phyloP scores from a whole-genome alignment of 371 early-diverging fungal genomes.

The Dichotomocladium elegans region DNA sequence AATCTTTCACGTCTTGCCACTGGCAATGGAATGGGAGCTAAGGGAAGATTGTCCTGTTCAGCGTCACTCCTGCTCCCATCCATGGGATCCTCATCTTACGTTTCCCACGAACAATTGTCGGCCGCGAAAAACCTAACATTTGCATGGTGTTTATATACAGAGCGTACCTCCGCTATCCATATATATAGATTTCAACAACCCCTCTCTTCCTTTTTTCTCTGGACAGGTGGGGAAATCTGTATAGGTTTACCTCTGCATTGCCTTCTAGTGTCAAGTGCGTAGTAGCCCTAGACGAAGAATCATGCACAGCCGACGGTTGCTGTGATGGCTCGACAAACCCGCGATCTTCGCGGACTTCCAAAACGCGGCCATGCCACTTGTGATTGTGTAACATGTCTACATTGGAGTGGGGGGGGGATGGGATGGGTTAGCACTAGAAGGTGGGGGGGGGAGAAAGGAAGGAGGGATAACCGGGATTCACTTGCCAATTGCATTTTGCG shows the following conservation, averaged over 20 bases:
- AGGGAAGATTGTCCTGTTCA: not conserved
- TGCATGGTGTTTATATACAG: too few species aligned
- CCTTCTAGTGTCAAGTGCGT: too few species aligned
- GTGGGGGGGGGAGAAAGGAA: too few species aligned
- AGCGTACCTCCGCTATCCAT: too few species aligned
- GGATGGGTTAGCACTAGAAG: not conserved
- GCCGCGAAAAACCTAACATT: conserved; percentile 16
- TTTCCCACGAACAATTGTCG: conserved; percentile 69
- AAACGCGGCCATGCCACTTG: conserved; percentile 66
- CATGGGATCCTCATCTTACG: conserved; percentile 20
- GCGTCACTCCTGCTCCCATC: not conserved
- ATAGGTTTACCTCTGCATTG: not conserved
- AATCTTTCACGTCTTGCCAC: conserved; percentile 79
- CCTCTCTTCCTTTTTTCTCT: too few species aligned
- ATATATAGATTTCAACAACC: too few species aligned
- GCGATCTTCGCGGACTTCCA: conserved; percentile 72
- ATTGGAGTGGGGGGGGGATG: too few species aligned
- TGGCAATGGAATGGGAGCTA: conserved; percentile 63
- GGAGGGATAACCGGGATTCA: not conserved
- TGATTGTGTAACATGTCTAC: conserved; percentile 64
- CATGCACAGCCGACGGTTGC: not conserved
- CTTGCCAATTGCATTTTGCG: conserved; percentile 65
- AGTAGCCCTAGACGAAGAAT: too few species aligned
- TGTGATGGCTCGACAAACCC: conserved; percentile 22
- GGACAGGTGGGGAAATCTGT: not conserved